A percentile compares a stretch with the other conserved stretches of the same genome.
These are phyloP conservation scores for Hyaloperonospora arabidopsidis DNA, from an alignment of 352 stramenopile genomes.

Conservation along the genomic window DNA sequence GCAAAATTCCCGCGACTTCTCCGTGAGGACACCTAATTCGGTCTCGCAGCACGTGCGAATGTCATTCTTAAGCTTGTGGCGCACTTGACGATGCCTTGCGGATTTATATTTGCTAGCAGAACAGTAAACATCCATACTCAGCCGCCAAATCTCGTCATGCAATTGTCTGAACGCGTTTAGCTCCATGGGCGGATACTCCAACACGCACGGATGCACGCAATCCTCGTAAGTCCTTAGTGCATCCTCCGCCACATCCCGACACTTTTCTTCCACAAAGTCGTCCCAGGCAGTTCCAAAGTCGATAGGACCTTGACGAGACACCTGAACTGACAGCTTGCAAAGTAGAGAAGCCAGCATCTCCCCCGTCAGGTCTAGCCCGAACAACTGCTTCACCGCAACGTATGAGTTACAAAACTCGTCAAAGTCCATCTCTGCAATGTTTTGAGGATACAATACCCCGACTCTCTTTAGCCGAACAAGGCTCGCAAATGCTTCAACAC, in stretches of 20 bases:
- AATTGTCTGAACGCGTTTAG: conserved; percentile 54
- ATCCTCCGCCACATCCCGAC: conserved; percentile 40
- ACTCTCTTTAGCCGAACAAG: conserved; percentile 39
- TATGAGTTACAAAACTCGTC: conserved; percentile 28
- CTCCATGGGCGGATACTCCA: conserved; percentile 54
- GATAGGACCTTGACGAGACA: conserved; percentile 24
- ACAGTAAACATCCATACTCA: conserved; percentile 68
- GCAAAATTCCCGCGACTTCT: conserved; percentile 48
- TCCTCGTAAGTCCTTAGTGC: conserved; percentile 67
- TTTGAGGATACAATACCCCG: conserved; percentile 14
- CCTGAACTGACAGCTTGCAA: conserved; percentile 24
- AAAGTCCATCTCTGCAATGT: conserved; percentile 21
- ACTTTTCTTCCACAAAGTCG: conserved; percentile 53
- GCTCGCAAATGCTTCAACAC: conserved; percentile 18
- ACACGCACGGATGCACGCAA: conserved; percentile 52
- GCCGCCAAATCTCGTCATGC: conserved; percentile 58
- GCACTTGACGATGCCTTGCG: conserved; percentile 37
- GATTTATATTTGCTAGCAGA: conserved; percentile 36
- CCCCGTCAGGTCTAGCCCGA: conserved; percentile 50
- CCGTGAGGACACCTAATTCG: conserved; percentile 31
- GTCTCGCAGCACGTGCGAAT: conserved; percentile 36
- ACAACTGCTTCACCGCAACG: conserved; percentile 52
- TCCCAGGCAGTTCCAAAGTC: conserved; percentile 65
- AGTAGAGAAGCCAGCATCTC: conserved; percentile 44
- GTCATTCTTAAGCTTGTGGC: conserved; percentile 41